A percentile compares a stretch with the other conserved stretches of the same genome.
These are phyloP conservation scores for Rhodamnia rubescens DNA, from an alignment of 345 rosid species.

Conservation along the genomic window DNA sequence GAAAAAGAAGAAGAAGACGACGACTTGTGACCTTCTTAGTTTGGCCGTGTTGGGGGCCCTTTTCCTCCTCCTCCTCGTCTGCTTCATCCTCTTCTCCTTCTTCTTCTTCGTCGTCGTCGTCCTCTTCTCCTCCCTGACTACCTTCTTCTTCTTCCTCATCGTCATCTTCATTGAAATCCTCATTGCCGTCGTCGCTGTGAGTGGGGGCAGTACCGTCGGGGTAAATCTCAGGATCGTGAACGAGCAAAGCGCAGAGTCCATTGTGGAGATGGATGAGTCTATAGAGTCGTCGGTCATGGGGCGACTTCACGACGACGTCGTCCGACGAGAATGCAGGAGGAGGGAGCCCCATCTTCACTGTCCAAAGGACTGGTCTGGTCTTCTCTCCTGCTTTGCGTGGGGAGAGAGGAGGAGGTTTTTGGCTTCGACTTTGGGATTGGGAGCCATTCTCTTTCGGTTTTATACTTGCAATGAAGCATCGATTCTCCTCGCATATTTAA, in stretches of 20 bases:
- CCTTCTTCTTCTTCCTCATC: constrained; percentile 11
- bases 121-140: constrained; percentile 8
- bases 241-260: constrained; percentile 72
- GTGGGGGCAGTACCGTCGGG: constrained; percentile 22
- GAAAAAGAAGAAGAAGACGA: too few relatives aligned
- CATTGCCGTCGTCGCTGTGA: background rate
- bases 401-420: background rate
- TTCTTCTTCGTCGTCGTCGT: constrained; percentile 14
- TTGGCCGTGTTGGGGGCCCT: constrained; percentile 24
- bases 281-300: constrained; percentile 68
- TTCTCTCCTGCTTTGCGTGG: background rate
- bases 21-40: constrained; percentile 50
- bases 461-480: background rate
- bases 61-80: constrained; percentile 10
- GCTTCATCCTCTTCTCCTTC: constrained; percentile 1
- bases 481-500: background rate
- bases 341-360: background rate
- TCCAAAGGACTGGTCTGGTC: background rate
- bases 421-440: background rate
- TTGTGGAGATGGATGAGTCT: constrained; percentile 57
- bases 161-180: background rate
- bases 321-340: constrained; percentile 11
- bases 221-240: constrained; percentile 93
- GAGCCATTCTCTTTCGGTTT: background rate
- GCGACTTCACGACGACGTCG: constrained; percentile 67